Conservation (phyloP, 2,329 filamentous ascomycete genomes). For the Exophiala sideris region DNA sequence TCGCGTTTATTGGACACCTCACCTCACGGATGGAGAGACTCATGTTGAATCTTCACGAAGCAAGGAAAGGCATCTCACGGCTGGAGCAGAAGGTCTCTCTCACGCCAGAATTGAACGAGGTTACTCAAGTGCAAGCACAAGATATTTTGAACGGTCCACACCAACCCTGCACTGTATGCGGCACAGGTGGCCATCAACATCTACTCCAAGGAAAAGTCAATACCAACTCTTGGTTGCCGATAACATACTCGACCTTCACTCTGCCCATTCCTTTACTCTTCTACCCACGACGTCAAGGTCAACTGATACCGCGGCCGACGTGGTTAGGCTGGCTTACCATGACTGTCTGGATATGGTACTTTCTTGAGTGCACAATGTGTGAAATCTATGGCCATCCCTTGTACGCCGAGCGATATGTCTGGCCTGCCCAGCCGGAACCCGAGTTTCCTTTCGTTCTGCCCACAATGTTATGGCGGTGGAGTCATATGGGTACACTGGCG, state of each 20-base stretch:
- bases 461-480: slow-evolving; percentile 51
- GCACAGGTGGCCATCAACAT: slow-evolving; percentile 3
- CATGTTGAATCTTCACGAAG: slow-evolving; percentile 39
- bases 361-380: slow-evolving; percentile 48
- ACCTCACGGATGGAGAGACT: slow-evolving; percentile 40
- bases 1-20: slow-evolving; percentile 36
- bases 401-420: slow-evolving; percentile 47
- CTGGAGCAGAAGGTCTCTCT: slow-evolving; percentile 38
- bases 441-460: slow-evolving; percentile 55
- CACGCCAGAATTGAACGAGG: slow-evolving; percentile 7
- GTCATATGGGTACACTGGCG: slow-evolving; percentile 7
- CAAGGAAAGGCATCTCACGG: slow-evolving; percentile 39
- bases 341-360: slow-evolving; percentile 46
- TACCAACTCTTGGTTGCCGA: slow-evolving; percentile 48
- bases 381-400: slow-evolving; percentile 51
- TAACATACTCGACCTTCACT: slow-evolving; percentile 48
- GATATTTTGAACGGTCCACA: neutral
- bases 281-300: slow-evolving; percentile 30
- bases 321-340: slow-evolving; percentile 40
- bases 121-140: slow-evolving; percentile 13
- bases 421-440: slow-evolving; percentile 51
- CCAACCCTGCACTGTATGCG: slow-evolving; percentile 14
- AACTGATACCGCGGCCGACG: slow-evolving; percentile 35
- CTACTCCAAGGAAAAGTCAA: neutral
- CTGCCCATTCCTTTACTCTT: slow-evolving; percentile 51